Evolutionary conservation across 352 stramenopile genomes (phyloP).

Genomic region (Blastocystis sp.): DNA sequence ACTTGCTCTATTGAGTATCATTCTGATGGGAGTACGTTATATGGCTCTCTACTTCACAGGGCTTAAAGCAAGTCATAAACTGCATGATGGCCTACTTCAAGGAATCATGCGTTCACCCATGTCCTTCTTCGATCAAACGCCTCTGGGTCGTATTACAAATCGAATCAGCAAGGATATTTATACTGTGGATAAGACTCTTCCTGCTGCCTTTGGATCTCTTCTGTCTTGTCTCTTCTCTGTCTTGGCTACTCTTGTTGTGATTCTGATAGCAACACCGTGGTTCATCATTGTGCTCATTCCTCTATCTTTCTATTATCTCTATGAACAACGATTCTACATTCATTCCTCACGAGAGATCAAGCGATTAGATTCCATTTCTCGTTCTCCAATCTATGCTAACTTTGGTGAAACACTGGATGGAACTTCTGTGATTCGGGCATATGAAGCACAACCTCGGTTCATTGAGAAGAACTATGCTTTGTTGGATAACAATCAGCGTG

Average conservation of each 20-base stretch:
- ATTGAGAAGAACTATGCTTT: slow-evolving; percentile 64
- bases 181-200: slow-evolving; percentile 77
- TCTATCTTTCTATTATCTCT: slow-evolving; percentile 71
- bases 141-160: slow-evolving; percentile 84
- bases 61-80: slow-evolving; percentile 69
- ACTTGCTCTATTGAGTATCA: slow-evolving; percentile 70
- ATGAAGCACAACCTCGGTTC: slow-evolving; percentile 59
- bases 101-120: slow-evolving; percentile 74
- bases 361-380: slow-evolving; percentile 74
- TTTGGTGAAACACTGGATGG: slow-evolving; percentile 78
- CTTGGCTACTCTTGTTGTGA: slow-evolving; percentile 70
- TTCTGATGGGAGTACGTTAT: slow-evolving; percentile 71
- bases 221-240: slow-evolving; percentile 71
- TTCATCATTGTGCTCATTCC: slow-evolving; percentile 71
- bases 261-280: slow-evolving; percentile 70
- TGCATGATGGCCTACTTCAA: slow-evolving; percentile 70
- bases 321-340: slow-evolving; percentile 83
- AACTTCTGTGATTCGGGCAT: slow-evolving; percentile 62
- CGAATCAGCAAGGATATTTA: slow-evolving; percentile 82
- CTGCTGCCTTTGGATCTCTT: slow-evolving; percentile 70
- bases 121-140: slow-evolving; percentile 82
- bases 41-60: slow-evolving; percentile 70
- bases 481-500: slow-evolving; percentile 68
- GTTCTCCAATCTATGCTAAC: slow-evolving; percentile 86
- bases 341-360: slow-evolving; percentile 79